phyloP scores from a whole-genome alignment of 352 stramenopile species.

The Globisporangium irregulare region DNA sequence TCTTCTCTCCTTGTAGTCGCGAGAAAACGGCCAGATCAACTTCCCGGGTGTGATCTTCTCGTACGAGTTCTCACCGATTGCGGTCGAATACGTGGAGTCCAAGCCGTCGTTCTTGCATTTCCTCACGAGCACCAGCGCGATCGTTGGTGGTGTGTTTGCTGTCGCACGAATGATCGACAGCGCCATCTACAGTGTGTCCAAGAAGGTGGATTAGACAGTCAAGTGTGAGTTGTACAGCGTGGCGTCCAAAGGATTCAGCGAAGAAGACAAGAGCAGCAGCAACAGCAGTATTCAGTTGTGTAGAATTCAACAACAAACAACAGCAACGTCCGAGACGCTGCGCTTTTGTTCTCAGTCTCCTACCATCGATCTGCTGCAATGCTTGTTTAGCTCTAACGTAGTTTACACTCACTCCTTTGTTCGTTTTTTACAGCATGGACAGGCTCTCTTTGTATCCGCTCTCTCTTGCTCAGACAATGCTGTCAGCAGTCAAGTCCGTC shows the following conservation, averaged over 20 bases:
- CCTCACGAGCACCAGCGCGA: slow-evolving; percentile 84
- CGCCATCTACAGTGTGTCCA: slow-evolving; percentile 87
- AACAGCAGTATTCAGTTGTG: background rate
- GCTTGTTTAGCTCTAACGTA: slow-evolving; percentile 11
- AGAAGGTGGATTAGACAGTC: slow-evolving; percentile 75
- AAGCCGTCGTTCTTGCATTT: slow-evolving; percentile 86
- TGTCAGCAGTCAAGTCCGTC: background rate
- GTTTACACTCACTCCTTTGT: slow-evolving; percentile 12
- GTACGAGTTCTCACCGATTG: slow-evolving; percentile 89
- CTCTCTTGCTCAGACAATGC: slow-evolving; percentile 1
- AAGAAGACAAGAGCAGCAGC: background rate
- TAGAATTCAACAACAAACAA: slow-evolving; percentile 7
- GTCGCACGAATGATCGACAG: slow-evolving; percentile 85
- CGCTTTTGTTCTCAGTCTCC: background rate
- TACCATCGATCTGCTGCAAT: background rate
- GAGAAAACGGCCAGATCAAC: slow-evolving; percentile 48
- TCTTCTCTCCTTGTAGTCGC: slow-evolving; percentile 16
- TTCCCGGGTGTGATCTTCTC: slow-evolving; percentile 87
- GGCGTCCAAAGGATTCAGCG: background rate
- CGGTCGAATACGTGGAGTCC: slow-evolving; percentile 84
- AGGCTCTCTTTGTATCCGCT: background rate
- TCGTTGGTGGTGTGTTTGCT: slow-evolving; percentile 84
- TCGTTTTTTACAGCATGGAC: slow-evolving; percentile 1
- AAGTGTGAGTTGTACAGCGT: background rate
- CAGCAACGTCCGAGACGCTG: slow-evolving; percentile 1